Percentiles rank a stretch among this genome's conserved stretches.
phyloP scores from a whole-genome alignment of 768 basidiomycete genomes.

The Leccinellum rugosiceps region DNA sequence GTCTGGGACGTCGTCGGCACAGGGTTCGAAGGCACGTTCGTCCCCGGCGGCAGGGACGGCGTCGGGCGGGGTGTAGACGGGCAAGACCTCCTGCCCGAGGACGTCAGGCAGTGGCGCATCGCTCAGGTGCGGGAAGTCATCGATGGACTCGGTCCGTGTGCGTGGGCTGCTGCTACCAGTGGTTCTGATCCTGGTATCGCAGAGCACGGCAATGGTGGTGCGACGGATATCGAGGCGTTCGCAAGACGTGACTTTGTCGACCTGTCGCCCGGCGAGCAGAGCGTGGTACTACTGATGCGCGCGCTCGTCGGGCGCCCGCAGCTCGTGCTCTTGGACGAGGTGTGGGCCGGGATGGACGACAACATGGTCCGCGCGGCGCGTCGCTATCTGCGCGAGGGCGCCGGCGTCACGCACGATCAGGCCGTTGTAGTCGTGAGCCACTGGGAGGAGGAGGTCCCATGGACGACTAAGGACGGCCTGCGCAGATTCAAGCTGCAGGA shows the following conservation, averaged over 20 bases:
- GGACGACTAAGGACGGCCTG: conserved; percentile 57
- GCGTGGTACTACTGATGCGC: conserved; percentile 78
- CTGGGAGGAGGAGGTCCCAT: conserved; percentile 91
- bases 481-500: conserved; percentile 35
- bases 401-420: conserved; percentile 55
- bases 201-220: neutral
- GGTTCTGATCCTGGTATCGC: neutral
- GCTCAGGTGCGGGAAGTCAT: conserved; percentile 57
- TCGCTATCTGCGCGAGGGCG: conserved; percentile 55
- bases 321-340: conserved; percentile 86
- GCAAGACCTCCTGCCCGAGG: conserved; percentile 31
- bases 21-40: conserved; percentile 85
- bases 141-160: conserved; percentile 54
- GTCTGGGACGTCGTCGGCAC: conserved; percentile 83
- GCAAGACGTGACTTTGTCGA: conserved; percentile 53
- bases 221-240: conserved; percentile 37
- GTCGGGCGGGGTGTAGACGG: conserved; percentile 46
- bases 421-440: conserved; percentile 85
- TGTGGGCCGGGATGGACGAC: conserved; percentile 90
- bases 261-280: conserved; percentile 72
- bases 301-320: conserved; percentile 74
- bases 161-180: conserved; percentile 36
- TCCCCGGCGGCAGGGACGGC: conserved; percentile 42
- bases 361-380: conserved; percentile 65
- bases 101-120: conserved; percentile 38